Evolutionary conservation across 2,329 filamentous ascomycete species (phyloP), one percentile per base, ranked within the genome.

Genomic region (Colletotrichum sp.): DNA sequence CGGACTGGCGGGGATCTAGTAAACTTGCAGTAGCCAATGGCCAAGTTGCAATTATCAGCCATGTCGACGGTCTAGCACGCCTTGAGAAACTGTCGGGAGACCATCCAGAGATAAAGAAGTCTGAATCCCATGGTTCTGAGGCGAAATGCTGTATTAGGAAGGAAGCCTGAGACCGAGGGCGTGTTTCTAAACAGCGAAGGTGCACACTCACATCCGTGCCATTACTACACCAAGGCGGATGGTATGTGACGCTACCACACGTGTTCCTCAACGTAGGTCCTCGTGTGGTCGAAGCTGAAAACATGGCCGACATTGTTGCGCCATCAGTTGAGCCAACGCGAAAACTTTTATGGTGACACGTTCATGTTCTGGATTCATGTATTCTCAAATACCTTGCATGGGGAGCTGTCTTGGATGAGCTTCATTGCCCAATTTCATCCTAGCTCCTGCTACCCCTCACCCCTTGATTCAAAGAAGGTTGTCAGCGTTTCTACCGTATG

Each of bases 401-500:
- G 44, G 52, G n/a, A 15, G 21, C 52, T 57, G 52, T 28, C 21
- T 57, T 57, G 13, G 8, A 10, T 57, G 52, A 28, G 52, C 52
- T 28, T 57, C 3, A 28, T 57, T 57, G 21, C 24, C 52, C 52
- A 57, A 18, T 15, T 26, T 28, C 24, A 28, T 57, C 52, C 52
- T 57, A 57, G 52, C 52, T 28, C 8, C 52, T 2, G 12, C 13
- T 9, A 57, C 24, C 24, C 52, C 52, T 28, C 52, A 57, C 8
- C 12, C 15, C 16, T 1, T 28, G n/a, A 28, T 57, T 18, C 0
- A 0, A 57, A 57, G 15, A 18, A 57, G 12, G 24, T 57, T 57
- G 1, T 57, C 12, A 10, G 15, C 4, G 7, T 1, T 8, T 9
- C 0, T 26, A 0, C 18, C 15, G 12, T 28, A 57, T 15, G 15